Conservation (phyloP, 2,329 filamentous ascomycete species). For the Microsporum ferrugineum region DNA sequence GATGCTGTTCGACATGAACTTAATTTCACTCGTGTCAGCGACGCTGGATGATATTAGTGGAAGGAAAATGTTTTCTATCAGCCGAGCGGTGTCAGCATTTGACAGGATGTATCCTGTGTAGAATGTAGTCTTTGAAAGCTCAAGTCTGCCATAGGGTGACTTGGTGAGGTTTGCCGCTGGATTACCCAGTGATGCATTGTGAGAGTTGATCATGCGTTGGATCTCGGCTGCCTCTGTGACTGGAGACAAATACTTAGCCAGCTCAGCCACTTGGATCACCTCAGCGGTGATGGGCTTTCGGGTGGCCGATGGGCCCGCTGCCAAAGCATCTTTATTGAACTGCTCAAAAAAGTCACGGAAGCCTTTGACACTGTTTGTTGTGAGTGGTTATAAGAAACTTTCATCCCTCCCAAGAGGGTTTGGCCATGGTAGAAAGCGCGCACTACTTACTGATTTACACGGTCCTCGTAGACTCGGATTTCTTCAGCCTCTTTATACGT, state of each 20-base stretch:
- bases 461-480: constrained; percentile 58
- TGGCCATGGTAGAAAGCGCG: neutral
- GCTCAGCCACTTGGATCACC: constrained; percentile 76
- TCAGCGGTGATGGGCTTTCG: constrained; percentile 61
- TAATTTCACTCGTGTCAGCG: constrained; percentile 57
- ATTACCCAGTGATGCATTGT: constrained; percentile 48
- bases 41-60: constrained; percentile 51
- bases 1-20: constrained; percentile 77
- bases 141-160: constrained; percentile 41
- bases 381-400: constrained; percentile 12
- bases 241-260: constrained; percentile 61
- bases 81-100: constrained; percentile 56
- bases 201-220: constrained; percentile 77
- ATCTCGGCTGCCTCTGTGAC: constrained; percentile 70
- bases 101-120: constrained; percentile 86
- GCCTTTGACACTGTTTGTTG: constrained; percentile 48
- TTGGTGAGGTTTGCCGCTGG: constrained; percentile 28
- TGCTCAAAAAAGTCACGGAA: constrained; percentile 76
- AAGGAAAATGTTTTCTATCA: constrained; percentile 50
- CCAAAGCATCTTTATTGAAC: constrained; percentile 55
- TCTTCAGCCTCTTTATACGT: constrained; percentile 78
- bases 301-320: constrained; percentile 32
- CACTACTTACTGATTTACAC: constrained; percentile 44
- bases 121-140: constrained; percentile 76
- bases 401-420: neutral